Evolutionary conservation across 2,329 filamentous ascomycete genomes (phyloP).

Genomic region (Dendryphion nanum): DNA sequence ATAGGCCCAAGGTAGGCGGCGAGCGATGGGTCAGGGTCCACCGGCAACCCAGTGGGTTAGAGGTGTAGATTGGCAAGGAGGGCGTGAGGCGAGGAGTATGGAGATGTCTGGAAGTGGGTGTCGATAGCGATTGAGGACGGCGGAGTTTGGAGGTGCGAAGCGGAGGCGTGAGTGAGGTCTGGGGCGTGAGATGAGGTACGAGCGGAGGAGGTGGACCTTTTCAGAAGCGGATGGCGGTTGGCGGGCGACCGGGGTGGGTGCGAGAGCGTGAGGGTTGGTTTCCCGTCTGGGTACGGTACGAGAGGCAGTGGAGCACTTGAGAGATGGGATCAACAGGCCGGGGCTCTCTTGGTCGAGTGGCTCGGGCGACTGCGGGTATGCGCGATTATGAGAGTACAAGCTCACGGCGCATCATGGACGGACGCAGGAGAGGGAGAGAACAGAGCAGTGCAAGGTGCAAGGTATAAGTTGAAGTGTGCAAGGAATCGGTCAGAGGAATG

Average conservation of each 20-base stretch:
- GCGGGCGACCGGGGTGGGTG: slow-evolving; percentile 7
- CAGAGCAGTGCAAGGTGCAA: not conserved
- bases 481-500: not conserved
- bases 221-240: slow-evolving; percentile 19
- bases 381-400: slow-evolving; percentile 25
- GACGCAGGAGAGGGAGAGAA: slow-evolving; percentile 9
- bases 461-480: not conserved
- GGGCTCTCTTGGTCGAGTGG: too few relatives aligned
- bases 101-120: slow-evolving; percentile 1
- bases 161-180: slow-evolving; percentile 6
- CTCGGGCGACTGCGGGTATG: too few relatives aligned
- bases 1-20: not conserved
- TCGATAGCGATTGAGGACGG: slow-evolving; percentile 5
- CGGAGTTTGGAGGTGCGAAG: slow-evolving; percentile 2
- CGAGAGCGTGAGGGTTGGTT: slow-evolving; percentile 23
- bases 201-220: too few relatives aligned
- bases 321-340: too few relatives aligned
- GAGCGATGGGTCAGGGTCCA: not conserved
- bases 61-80: too few relatives aligned
- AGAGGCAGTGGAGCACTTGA: too few relatives aligned
- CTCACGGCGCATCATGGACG: slow-evolving; percentile 20
- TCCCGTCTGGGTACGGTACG: too few relatives aligned
- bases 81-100: too few relatives aligned
- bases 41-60: too few relatives aligned
- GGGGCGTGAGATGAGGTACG: slow-evolving; percentile 13